Evolutionary conservation across 169 alveolate genomes (phyloP), one percentile per base, ranked within the genome.

Genomic region (Besnoitia besnoiti): DNA sequence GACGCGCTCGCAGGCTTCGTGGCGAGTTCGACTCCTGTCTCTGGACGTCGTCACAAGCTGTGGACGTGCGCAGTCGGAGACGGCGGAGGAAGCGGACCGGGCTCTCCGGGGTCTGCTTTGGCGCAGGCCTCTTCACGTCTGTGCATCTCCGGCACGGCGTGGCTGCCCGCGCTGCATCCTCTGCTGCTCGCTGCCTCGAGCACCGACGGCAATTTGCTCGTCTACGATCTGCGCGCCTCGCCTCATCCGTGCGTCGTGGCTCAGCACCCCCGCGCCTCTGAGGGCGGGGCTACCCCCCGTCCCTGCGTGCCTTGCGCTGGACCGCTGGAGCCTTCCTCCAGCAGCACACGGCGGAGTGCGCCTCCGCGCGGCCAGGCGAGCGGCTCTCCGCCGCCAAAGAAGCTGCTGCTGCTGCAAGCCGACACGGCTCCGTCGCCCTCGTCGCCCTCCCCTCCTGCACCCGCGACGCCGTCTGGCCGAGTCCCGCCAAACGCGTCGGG

Each of bases 151-250:
- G 59, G 92, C 19, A 35, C 61, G 12, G 59, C 85, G 16, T 87
- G 92, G 92, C 85, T 87, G 62, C 92, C 92, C 7, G 35, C 47
- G 40, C 85, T 87, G 59, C 85, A 75, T n/a, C 92, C 92, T 27
- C 35, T 42, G 47, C 44, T 87, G 27, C 92, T 87, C 49, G 76
- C 79, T 40, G 92, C 85, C 12, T 44, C 50, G 46, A 67, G 55
- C 35, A 46, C 59, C 8, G 85, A 62, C 47, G 92, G 85, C 47
- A 42, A 30, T 44, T 85, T 87, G 46, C 92, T 87, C 40, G 61
- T 87, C 40, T 87, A 87, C 42, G 92, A 87, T 73, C 76, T 75
- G n/a, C 55, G 92, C 2, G 92, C 67, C 37, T 87, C 92, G 21
- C 77, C 92, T 21, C 77, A 61, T 42, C 92, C 92, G 2, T 47